Evolutionary conservation across 2,329 filamentous ascomycete species (phyloP), one percentile per base, ranked within the genome.

Genomic region (Alternaria sp.): DNA sequence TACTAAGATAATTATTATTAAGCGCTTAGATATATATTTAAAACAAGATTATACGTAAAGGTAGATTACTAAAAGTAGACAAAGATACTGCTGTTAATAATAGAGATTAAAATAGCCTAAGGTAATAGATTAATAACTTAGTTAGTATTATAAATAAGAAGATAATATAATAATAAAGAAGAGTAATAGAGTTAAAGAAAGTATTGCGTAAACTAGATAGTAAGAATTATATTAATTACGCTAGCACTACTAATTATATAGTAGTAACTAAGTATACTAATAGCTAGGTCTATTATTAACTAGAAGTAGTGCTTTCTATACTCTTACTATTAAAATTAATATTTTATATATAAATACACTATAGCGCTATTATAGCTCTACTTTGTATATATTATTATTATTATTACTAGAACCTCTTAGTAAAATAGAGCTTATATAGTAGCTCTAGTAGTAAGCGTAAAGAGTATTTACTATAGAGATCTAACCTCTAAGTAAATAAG

Each of bases 261-360:
- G 30, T 36, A 1, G 30, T 36, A 1, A 36, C 13, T 1, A 36
- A 36, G 0, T 36, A 36, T 36, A 1, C 30, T 1, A 1, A 36
- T 36, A 1, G 13, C 30, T 1, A 1, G 2, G 7, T 36, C 6
- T 36, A n/a, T 15, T 36, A 15, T 36, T 36, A 0, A 36, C 0
- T 0, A 1, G 7, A 36, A 36, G 13, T 1, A 1, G 13, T 36
- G 7, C 13, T 36, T 36, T 32, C 0, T 1, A 1, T 36, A 1
- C 30, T 36, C 6, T 36, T 36, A 4, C 30, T 36, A 1, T 36
- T 36, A 1, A 1, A 36, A 9, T 2, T 1, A 32, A 32, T 32
- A 1, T 36, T 36, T 0, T 36, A 36, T 1, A 36, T 36, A 1
- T 36, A 36, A 36, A 36, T 0, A 36, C 30, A 3, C 30, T 36